A percentile compares a stretch with the other conserved stretches of the same genome.
These are phyloP conservation scores for Rutstroemia sp. DNA, from an alignment of 2,329 filamentous ascomycete genomes.

Conservation along the genomic window DNA sequence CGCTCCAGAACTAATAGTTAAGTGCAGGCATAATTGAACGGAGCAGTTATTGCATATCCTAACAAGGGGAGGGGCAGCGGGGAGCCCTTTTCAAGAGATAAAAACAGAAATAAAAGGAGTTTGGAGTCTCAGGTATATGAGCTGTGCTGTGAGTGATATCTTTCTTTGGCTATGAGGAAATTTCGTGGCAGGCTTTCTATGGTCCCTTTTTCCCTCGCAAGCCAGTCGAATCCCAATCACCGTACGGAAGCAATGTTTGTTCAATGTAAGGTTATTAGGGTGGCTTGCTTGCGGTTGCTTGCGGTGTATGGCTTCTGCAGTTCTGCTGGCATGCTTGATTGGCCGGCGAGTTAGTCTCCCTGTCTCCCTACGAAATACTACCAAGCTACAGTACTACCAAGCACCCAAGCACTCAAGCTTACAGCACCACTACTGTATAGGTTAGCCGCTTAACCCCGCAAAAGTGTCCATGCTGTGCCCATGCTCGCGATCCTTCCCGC, in stretches of 20 bases:
- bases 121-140: not conserved
- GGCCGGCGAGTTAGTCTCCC: too few species aligned
- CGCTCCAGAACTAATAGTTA: not conserved
- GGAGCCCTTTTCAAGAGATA: not conserved
- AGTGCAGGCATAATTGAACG: not conserved
- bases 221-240: not conserved
- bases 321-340: too few species aligned
- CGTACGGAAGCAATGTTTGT: not conserved
- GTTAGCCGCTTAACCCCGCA: not conserved
- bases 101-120: too few species aligned
- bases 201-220: not conserved
- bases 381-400: too few species aligned
- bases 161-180: not conserved
- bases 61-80: not conserved
- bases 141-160: not conserved
- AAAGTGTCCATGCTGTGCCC: not conserved
- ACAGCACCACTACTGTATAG: too few species aligned
- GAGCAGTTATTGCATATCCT: not conserved
- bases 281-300: too few species aligned
- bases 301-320: too few species aligned
- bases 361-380: too few species aligned
- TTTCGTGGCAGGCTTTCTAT: conserved; percentile 8
- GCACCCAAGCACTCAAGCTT: too few species aligned
- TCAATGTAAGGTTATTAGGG: not conserved
- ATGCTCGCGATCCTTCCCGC: not conserved